Evolutionary conservation across 225 moss, liverwort and hornwort genomes (phyloP), one percentile per base, ranked within the genome.

Genomic region (Neckera pumila): DNA sequence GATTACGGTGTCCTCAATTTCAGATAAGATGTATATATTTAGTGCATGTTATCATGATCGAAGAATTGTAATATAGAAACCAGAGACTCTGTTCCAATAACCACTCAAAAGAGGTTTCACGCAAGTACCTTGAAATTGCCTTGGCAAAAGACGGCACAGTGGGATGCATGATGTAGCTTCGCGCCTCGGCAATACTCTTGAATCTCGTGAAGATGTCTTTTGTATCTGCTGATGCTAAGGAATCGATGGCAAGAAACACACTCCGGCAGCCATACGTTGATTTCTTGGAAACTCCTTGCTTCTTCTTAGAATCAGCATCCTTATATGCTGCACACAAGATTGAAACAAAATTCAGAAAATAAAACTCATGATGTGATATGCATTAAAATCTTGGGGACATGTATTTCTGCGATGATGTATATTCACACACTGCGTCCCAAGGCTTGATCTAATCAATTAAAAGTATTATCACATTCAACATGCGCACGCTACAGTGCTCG

Each of bases 261-360:
- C 84, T 83, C 60, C 71, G 84, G 36, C 89, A 91, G 15, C 86
- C 93, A 74, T 87, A 89, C 2, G 70, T 88, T 27, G 58, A 47
- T 19, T 69, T 89, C 59, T 91, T 90, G 10, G 86, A 86, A 34
- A 93, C 67, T 30, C 89, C 93, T 63, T 91, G 93, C 51, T 91
- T 91, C 59, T 84, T 93, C 86, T 93, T 93, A 13, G 93, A 83
- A 36, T 91, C 88, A 36, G 88, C 86, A 90, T 93, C 88, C 86
- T 93, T 93, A 72, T 57, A 93, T 38, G 88, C 93, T 91, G 88
- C 80, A 87, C 79, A 89, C 65, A 40, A 78, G 27, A 83, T 40
- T 58, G 57, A 82, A 62, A 61, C 70, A 27, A 31, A 15, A n/a
- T 38, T 79, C 47, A 45, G n/a, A n/a, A 58, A 81, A 71, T 58